These are phyloP conservation scores for Neltuma alba DNA, from an alignment of 306 rosid species.

Conservation along the genomic window DNA sequence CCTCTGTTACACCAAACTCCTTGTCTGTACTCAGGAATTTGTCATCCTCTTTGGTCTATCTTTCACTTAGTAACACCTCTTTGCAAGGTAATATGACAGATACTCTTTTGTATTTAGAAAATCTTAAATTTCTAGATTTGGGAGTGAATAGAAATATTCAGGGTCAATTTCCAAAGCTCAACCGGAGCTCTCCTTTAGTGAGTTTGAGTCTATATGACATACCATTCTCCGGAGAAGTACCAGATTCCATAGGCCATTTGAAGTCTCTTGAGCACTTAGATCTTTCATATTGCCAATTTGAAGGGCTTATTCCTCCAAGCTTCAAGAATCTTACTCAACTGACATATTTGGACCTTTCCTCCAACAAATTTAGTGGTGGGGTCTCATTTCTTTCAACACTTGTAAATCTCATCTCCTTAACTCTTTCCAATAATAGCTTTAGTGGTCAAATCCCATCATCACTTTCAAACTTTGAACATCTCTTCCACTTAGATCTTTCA, in stretches of 20 bases:
- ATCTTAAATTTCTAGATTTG: neutral
- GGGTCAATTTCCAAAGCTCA: neutral
- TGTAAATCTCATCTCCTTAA: neutral
- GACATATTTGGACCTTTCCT: neutral
- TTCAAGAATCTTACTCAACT: neutral
- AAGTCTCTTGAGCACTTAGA: neutral
- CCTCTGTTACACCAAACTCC: neutral
- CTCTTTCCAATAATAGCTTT: neutral
- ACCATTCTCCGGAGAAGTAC: neutral
- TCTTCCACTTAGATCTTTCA: rapidly evolving
- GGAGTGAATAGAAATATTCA: neutral
- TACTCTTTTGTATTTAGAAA: neutral
- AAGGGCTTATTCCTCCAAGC: neutral
- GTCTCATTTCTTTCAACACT: constrained; percentile 10
- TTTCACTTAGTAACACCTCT: rapidly evolving
- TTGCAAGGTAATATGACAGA: neutral
- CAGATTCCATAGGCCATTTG: neutral
- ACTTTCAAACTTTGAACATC: neutral
- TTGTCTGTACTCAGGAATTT: neutral
- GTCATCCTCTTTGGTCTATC: constrained; percentile 19
- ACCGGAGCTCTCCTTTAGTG: neutral
- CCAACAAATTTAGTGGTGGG: constrained; percentile 6
- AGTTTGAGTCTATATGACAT: rapidly evolving
- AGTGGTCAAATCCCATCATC: neutral
- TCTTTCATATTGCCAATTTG: neutral